A percentile compares a stretch with the other conserved stretches of the same genome.
Conservation (phyloP, 371 early-diverging fungal genomes). For the Lichtheimia ramosa region DNA sequence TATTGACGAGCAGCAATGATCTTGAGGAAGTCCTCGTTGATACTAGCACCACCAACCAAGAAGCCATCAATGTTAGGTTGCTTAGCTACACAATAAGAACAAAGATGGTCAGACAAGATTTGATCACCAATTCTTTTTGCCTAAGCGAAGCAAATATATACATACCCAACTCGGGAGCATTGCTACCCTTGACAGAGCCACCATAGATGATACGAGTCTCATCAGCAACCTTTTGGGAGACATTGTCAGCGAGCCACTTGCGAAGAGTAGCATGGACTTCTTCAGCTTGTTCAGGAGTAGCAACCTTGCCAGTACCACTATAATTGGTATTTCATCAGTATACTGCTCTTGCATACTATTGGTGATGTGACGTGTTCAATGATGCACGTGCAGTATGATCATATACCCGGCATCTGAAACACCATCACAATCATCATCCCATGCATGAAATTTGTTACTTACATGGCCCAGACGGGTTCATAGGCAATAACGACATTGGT, state of each 20-base stretch:
- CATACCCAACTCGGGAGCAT: slow-evolving; percentile 71
- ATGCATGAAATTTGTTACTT: slow-evolving; percentile 9
- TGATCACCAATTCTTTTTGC: no score
- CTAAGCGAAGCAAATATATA: slow-evolving; percentile 39
- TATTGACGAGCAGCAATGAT: slow-evolving; percentile 62
- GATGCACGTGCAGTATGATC: no score
- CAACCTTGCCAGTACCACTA: slow-evolving; percentile 97
- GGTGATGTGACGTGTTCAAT: no score
- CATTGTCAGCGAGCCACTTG: slow-evolving; percentile 81
- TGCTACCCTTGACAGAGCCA: slow-evolving; percentile 84
- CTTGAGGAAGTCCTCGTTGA: slow-evolving; percentile 85
- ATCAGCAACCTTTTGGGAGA: slow-evolving; percentile 81
- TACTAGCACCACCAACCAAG: slow-evolving; percentile 98
- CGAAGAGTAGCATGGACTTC: slow-evolving; percentile 93
- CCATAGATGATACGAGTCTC: slow-evolving; percentile 97
- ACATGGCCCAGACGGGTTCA: slow-evolving; percentile 99
- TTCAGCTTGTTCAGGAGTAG: slow-evolving; percentile 96
- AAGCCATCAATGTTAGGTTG: slow-evolving; percentile 97
- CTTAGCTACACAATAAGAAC: slow-evolving; percentile 46
- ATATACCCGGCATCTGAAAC: no score
- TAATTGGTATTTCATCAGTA: not conserved
- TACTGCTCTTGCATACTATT: not conserved
- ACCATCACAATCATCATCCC: no score
- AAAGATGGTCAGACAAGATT: slow-evolving; percentile 43
- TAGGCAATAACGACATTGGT: slow-evolving; percentile 97